Percentiles rank a stretch among this genome's conserved stretches.
These are phyloP conservation scores for Trypanosoma cruzi DNA, from an alignment of 208 protist species.

Conservation along the genomic window DNA sequence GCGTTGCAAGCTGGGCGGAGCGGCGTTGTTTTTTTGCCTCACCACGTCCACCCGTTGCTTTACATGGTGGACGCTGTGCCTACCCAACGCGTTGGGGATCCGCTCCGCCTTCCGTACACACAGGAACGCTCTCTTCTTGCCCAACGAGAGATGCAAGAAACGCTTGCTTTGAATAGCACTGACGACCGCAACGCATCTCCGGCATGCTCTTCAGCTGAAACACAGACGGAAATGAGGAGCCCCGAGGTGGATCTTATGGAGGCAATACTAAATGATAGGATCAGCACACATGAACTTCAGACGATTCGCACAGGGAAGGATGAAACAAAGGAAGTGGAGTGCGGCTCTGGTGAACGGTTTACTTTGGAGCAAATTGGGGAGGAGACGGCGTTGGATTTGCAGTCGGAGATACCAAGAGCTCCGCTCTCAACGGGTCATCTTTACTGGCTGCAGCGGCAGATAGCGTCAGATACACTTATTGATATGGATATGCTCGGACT, in stretches of 20 bases:
- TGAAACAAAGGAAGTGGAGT: background rate
- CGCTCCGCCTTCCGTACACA: conserved; percentile 40
- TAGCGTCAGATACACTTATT: conserved; percentile 54
- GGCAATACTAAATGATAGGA: conserved; percentile 5
- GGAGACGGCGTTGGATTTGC: background rate
- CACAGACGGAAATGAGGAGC: background rate
- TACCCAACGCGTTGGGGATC: conserved; percentile 43
- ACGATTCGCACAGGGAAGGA: background rate
- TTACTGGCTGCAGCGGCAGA: conserved; percentile 84
- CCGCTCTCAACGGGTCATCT: conserved; percentile 58
- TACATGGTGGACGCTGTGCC: conserved; percentile 41
- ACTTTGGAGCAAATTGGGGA: background rate
- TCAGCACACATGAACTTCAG: background rate
- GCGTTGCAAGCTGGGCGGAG: background rate
- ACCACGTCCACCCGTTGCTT: conserved; percentile 37
- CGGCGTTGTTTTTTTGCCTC: conserved; percentile 36
- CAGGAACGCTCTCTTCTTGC: conserved; percentile 30
- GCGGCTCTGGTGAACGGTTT: background rate
- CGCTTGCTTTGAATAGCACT: background rate
- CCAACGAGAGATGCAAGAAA: conserved; percentile 7
- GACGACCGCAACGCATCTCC: background rate
- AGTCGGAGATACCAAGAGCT: conserved; percentile 4
- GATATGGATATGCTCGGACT: conserved; percentile 55
- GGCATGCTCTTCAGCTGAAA: background rate
- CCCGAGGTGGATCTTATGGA: conserved; percentile 12